Evolutionary conservation across 2,329 filamentous ascomycete species (phyloP).

Genomic region (Trichophaea hybrida): DNA sequence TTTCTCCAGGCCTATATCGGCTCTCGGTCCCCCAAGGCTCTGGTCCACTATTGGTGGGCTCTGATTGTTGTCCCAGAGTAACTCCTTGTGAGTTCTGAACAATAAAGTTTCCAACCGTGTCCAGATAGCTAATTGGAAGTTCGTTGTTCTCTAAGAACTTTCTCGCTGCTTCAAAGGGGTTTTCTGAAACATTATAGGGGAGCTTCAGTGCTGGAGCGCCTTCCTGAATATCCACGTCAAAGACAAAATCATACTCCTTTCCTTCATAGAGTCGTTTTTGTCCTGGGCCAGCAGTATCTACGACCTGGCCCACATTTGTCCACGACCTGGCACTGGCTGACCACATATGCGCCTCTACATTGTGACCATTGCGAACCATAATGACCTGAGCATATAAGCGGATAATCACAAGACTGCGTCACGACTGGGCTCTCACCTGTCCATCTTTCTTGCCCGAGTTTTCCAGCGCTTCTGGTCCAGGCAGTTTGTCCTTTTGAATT

Average conservation of each 20-base stretch:
- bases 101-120: slow-evolving; percentile 82
- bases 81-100: slow-evolving; percentile 77
- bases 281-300: slow-evolving; percentile 72
- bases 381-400: slow-evolving; percentile 13
- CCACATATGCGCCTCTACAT: slow-evolving; percentile 27
- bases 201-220: slow-evolving; percentile 83
- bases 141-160: slow-evolving; percentile 86
- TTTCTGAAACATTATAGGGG: slow-evolving; percentile 85
- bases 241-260: slow-evolving; percentile 88
- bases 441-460: slow-evolving; percentile 90
- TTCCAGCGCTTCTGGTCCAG: slow-evolving; percentile 72
- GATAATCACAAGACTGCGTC: neutral
- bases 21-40: slow-evolving; percentile 69
- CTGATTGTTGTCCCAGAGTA: slow-evolving; percentile 46
- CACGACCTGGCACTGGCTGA: slow-evolving; percentile 36
- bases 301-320: slow-evolving; percentile 85
- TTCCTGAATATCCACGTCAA: slow-evolving; percentile 91
- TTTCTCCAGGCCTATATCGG: slow-evolving; percentile 62
- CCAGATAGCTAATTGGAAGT: slow-evolving; percentile 71
- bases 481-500: slow-evolving; percentile 83
- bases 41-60: slow-evolving; percentile 35
- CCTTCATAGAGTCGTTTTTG: slow-evolving; percentile 68
- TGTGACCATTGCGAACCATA: slow-evolving; percentile 23
- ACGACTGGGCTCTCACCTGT: slow-evolving; percentile 57
- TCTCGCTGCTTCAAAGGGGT: slow-evolving; percentile 78